Conservation (phyloP, 768 basidiomycete species). For the Mycena olivaceomarginata region DNA sequence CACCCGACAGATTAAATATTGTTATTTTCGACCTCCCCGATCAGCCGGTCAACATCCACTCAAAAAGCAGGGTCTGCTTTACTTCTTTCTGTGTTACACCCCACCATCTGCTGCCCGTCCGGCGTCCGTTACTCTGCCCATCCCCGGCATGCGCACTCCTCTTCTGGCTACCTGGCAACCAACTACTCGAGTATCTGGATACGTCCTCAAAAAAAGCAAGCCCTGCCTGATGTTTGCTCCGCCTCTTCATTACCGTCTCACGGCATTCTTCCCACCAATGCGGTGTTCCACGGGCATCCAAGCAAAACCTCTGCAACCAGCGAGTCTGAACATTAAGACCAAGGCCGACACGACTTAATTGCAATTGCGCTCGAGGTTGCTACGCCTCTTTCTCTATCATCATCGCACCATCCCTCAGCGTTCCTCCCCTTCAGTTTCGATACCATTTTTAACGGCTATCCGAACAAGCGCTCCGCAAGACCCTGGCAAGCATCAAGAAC, state of each 20-base stretch:
- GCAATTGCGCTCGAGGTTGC: background rate
- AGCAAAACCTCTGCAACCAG: constrained; percentile 1
- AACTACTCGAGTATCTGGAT: background rate
- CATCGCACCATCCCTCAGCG: too few relatives aligned
- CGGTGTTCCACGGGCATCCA: background rate
- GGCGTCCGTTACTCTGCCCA: constrained; percentile 1
- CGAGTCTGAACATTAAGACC: constrained; percentile 9
- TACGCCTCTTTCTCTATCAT: background rate
- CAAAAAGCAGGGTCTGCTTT: background rate
- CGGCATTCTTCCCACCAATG: background rate
- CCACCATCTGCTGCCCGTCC: background rate
- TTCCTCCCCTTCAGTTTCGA: too few relatives aligned
- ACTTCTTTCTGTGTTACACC: constrained; percentile 5
- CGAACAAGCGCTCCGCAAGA: too few relatives aligned
- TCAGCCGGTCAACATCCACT: background rate
- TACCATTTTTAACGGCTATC: too few relatives aligned
- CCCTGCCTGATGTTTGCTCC: background rate
- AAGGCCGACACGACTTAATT: background rate
- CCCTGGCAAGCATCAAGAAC: too few relatives aligned
- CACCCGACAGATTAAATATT: constrained; percentile 3
- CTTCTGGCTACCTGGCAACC: background rate
- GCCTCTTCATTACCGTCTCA: background rate
- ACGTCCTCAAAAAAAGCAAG: background rate
- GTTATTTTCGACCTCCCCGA: constrained; percentile 2
- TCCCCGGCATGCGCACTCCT: background rate